These are phyloP conservation scores for Thelonectria olida DNA, from an alignment of 2,329 filamentous ascomycete genomes.

Conservation along the genomic window DNA sequence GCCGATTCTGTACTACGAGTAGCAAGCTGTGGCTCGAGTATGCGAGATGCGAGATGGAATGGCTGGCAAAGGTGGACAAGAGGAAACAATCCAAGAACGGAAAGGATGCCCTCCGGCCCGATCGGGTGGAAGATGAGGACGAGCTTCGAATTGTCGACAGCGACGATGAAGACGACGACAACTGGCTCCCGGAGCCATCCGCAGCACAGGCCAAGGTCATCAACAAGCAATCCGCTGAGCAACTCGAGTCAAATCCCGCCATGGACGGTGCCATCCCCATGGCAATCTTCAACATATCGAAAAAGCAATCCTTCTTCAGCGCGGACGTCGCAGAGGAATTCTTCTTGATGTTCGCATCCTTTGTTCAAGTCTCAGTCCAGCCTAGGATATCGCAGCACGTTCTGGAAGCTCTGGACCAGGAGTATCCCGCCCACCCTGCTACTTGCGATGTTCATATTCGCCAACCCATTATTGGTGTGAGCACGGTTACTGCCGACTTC, in stretches of 20 bases:
- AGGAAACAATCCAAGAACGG: conserved; percentile 69
- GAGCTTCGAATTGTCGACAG: conserved; percentile 54
- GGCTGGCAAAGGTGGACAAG: conserved; percentile 82
- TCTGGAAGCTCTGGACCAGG: conserved; percentile 68
- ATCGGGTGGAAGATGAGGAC: conserved; percentile 59
- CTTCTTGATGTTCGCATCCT: conserved; percentile 80
- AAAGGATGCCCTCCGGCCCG: conserved; percentile 54
- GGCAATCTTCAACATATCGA: conserved; percentile 88
- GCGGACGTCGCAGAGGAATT: conserved; percentile 76
- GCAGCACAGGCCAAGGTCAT: conserved; percentile 54
- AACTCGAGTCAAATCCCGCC: conserved; percentile 79
- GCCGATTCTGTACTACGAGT: conserved; percentile 85
- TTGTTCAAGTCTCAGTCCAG: conserved; percentile 72
- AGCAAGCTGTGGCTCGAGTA: conserved; percentile 88
- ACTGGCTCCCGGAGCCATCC: conserved; percentile 56
- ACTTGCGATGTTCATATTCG: conserved; percentile 77
- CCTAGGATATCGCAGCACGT: conserved; percentile 78
- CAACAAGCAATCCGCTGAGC: conserved; percentile 54
- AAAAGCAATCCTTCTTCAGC: conserved; percentile 78
- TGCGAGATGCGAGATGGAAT: conserved; percentile 90
- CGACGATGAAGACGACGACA: conserved; percentile 56
- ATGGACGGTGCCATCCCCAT: conserved; percentile 93
- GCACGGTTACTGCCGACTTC: conserved; percentile 73
- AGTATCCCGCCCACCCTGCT: conserved; percentile 67
- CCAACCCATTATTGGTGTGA: conserved; percentile 74